Percentiles rank a stretch among this genome's conserved stretches.
Conservation (phyloP, 352 stramenopile species). For the Phytophthora citrophthora region DNA sequence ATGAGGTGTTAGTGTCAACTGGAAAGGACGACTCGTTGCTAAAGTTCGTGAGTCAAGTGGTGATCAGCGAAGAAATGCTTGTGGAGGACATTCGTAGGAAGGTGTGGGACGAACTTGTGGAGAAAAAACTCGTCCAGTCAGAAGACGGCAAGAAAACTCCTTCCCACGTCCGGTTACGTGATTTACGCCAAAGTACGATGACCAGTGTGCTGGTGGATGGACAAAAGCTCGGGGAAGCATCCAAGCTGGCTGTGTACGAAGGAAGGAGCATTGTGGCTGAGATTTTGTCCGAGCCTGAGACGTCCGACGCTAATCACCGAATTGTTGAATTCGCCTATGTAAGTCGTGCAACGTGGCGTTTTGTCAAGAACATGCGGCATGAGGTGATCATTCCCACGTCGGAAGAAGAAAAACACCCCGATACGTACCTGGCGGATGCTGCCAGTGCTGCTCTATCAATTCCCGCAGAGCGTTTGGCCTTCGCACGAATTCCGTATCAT, state of each 20-base stretch:
- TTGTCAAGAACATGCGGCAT: conserved; percentile 57
- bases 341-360: conserved; percentile 68
- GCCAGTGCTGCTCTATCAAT: conserved; percentile 54
- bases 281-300: conserved; percentile 65
- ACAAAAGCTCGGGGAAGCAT: conserved; percentile 66
- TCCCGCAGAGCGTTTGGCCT: conserved; percentile 52
- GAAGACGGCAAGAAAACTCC: conserved; percentile 35
- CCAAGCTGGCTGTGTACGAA: conserved; percentile 79
- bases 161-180: conserved; percentile 64
- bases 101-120: conserved; percentile 50
- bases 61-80: conserved; percentile 79
- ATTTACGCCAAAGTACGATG: conserved; percentile 72
- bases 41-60: conserved; percentile 61
- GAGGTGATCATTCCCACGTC: conserved; percentile 61
- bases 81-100: conserved; percentile 73
- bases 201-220: conserved; percentile 71
- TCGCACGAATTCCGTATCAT: conserved; percentile 68
- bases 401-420: conserved; percentile 32
- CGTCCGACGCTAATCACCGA: conserved; percentile 49
- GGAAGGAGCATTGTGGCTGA: conserved; percentile 75
- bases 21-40: conserved; percentile 64
- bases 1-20: conserved; percentile 62
- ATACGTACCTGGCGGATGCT: conserved; percentile 49
- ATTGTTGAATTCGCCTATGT: conserved; percentile 76
- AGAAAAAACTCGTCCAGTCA: conserved; percentile 46